Percentiles rank a stretch among this genome's conserved stretches.
Evolutionary conservation across 441 rosid species (phyloP).

Genomic region (Melastoma candidum): DNA sequence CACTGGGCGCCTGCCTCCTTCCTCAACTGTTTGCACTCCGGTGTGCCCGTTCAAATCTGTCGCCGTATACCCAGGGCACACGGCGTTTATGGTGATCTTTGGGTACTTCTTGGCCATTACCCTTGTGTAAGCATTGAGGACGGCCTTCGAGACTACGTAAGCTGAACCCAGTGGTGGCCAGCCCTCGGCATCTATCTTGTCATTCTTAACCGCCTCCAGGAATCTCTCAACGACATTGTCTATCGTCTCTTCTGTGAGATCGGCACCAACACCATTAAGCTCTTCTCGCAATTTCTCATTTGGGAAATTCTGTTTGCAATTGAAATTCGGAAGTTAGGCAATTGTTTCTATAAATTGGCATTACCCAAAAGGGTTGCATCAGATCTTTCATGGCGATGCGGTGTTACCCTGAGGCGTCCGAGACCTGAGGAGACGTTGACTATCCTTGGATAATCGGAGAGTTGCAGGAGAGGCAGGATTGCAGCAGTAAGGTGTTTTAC

Average conservation of each 20-base stretch:
- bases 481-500: too few species aligned
- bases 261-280: constrained; percentile 1
- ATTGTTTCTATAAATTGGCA: too few species aligned
- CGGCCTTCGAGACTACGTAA: constrained; percentile 7
- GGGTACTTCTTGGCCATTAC: constrained; percentile 7
- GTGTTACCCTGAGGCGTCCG: constrained; percentile 10
- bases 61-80: constrained; percentile 3
- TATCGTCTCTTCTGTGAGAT: constrained; percentile 11
- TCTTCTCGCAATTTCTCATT: constrained; percentile 1
- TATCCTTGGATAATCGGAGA: too few species aligned
- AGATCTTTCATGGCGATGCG: too few species aligned
- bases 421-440: constrained; percentile 7
- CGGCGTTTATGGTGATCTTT: constrained; percentile 1
- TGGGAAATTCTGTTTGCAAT: too few species aligned
- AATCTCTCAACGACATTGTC: constrained; percentile 6
- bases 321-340: too few species aligned
- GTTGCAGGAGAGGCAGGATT: too few species aligned
- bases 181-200: background rate
- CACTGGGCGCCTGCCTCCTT: background rate
- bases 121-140: constrained; percentile 9
- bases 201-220: constrained; percentile 6
- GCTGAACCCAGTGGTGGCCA: constrained; percentile 9
- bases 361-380: too few species aligned
- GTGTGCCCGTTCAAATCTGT: constrained; percentile 1
- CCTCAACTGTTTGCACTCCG: background rate